Percentiles rank a stretch among this genome's conserved stretches.
phyloP scores from a whole-genome alignment of 805 yeast genomes.

The Scheffersomyces ergatensis region DNA sequence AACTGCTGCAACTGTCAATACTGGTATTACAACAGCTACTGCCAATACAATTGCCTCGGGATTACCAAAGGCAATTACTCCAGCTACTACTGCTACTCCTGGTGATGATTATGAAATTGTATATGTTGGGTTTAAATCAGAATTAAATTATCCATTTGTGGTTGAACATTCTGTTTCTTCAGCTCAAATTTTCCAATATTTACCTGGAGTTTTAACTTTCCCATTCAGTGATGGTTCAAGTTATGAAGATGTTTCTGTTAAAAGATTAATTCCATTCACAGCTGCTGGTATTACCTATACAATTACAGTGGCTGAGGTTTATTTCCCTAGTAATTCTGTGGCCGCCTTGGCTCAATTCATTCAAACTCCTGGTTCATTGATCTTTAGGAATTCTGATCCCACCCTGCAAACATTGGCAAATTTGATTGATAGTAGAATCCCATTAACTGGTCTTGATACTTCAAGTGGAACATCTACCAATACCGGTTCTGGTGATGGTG shows the following conservation, averaged over 20 bases:
- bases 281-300: slow-evolving; percentile 54
- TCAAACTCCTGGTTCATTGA: slow-evolving; percentile 46
- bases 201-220: slow-evolving; percentile 68
- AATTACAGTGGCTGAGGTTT: slow-evolving; percentile 85
- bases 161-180: slow-evolving; percentile 70
- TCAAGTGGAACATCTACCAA: slow-evolving; percentile 11
- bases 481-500: not conserved
- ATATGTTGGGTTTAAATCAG: slow-evolving; percentile 73
- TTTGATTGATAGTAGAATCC: slow-evolving; percentile 72
- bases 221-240: slow-evolving; percentile 47
- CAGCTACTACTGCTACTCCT: slow-evolving; percentile 49
- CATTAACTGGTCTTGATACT: slow-evolving; percentile 45
- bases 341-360: slow-evolving; percentile 49
- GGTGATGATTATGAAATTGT: slow-evolving; percentile 51
- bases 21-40: slow-evolving; percentile 29
- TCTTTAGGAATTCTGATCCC: slow-evolving; percentile 59
- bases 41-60: slow-evolving; percentile 38
- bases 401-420: slow-evolving; percentile 57
- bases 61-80: slow-evolving; percentile 78
- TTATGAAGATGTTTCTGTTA: slow-evolving; percentile 52
- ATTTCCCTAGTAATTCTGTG: slow-evolving; percentile 62
- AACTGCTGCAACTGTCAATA: slow-evolving; percentile 30
- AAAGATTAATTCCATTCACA: slow-evolving; percentile 72
- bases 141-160: slow-evolving; percentile 82
- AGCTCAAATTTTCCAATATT: slow-evolving; percentile 80